Percentiles rank a stretch among this genome's conserved stretches.
phyloP scores from a whole-genome alignment of 495 filamentous ascomycete genomes.

The Penicillium malachiteum region DNA sequence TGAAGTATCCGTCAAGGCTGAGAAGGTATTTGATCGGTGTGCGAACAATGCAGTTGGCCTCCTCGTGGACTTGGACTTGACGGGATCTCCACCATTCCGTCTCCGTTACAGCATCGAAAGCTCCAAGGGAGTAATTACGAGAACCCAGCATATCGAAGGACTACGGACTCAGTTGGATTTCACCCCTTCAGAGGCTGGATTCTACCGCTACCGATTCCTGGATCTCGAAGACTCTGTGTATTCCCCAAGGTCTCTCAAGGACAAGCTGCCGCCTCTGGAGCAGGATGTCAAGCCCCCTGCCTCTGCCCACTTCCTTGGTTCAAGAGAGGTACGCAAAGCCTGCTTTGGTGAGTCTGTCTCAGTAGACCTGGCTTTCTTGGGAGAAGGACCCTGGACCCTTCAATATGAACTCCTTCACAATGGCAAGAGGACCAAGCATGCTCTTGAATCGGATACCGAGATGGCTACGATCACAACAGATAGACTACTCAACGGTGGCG shows the following conservation, averaged over 20 bases:
- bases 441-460: constrained; percentile 57
- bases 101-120: constrained; percentile 68
- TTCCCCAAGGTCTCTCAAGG: constrained; percentile 46
- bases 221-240: constrained; percentile 82
- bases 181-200: constrained; percentile 75
- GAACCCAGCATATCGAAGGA: constrained; percentile 54
- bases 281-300: constrained; percentile 92
- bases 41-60: constrained; percentile 90
- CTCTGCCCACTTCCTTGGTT: constrained; percentile 66
- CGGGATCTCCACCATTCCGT: constrained; percentile 85
- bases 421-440: constrained; percentile 72
- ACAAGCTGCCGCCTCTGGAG: constrained; percentile 62
- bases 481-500: constrained; percentile 72
- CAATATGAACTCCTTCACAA: constrained; percentile 94
- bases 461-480: constrained; percentile 70
- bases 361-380: constrained; percentile 69
- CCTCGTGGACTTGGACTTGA: constrained; percentile 79
- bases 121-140: constrained; percentile 54
- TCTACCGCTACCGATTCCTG: constrained; percentile 82
- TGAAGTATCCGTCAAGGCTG: constrained; percentile 63
- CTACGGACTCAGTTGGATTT: constrained; percentile 79
- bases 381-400: constrained; percentile 81
- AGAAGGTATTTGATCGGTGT: constrained; percentile 90
- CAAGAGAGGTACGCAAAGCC: constrained; percentile 52
- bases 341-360: constrained; percentile 81